phyloP scores from a whole-genome alignment of 257 asterid species.

The Parsonsia alboflavescens region DNA sequence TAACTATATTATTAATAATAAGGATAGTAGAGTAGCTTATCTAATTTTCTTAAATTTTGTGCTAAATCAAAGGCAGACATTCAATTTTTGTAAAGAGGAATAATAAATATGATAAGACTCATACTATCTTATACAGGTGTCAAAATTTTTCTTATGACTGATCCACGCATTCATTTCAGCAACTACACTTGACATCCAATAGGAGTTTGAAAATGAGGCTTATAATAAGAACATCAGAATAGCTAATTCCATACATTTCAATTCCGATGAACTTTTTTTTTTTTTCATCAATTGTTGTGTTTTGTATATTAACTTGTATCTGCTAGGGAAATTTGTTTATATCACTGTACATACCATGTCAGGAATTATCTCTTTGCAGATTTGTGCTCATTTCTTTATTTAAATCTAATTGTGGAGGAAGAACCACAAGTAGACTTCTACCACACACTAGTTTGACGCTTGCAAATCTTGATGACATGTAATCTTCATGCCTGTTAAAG shows the following conservation, averaged over 20 bases:
- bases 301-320: background rate
- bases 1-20: no score
- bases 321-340: background rate
- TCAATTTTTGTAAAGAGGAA: no score
- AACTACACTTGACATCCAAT: background rate
- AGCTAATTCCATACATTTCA: background rate
- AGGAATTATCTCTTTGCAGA: background rate
- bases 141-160: background rate
- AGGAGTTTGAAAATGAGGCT: background rate
- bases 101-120: background rate
- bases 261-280: background rate
- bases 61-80: no score
- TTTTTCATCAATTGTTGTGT: background rate
- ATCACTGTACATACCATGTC: background rate
- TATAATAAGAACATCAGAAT: background rate
- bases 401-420: background rate
- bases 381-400: background rate
- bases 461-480: background rate
- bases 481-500: background rate
- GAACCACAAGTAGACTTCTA: background rate
- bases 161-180: background rate
- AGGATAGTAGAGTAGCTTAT: no score
- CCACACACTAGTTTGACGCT: background rate
- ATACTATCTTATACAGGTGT: background rate
- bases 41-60: no score